A percentile compares a stretch with the other conserved stretches of the same genome.
Evolutionary conservation across 352 stramenopile genomes (phyloP).

Genomic region (Phytophthora rubi): DNA sequence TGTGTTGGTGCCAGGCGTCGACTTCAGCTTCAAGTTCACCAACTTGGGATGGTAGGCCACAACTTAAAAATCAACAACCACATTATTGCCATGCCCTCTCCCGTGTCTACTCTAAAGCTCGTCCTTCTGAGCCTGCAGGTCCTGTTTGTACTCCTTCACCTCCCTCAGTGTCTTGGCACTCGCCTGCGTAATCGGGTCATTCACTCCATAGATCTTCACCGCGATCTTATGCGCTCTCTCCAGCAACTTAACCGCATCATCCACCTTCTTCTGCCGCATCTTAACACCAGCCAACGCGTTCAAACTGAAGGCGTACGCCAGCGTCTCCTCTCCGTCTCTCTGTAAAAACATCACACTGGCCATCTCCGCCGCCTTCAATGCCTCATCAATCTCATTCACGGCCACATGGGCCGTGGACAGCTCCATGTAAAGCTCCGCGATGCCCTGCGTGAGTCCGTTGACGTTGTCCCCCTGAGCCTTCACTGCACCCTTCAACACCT

Average conservation of each 20-base stretch:
- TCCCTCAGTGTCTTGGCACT: conserved; percentile 72
- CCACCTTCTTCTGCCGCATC: conserved; percentile 69
- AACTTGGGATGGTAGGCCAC: not conserved
- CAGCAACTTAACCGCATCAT: conserved; percentile 65
- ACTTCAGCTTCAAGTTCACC: conserved; percentile 4
- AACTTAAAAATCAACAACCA: not conserved
- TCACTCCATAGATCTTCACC: conserved; percentile 62
- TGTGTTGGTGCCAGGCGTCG: not conserved
- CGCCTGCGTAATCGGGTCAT: conserved; percentile 65
- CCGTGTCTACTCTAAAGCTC: conserved; percentile 38
- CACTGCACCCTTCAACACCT: conserved; percentile 63
- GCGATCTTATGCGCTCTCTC: conserved; percentile 75
- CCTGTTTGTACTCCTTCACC: conserved; percentile 63
- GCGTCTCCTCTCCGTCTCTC: conserved; percentile 70
- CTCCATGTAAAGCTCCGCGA: conserved; percentile 85
- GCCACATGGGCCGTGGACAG: conserved; percentile 58
- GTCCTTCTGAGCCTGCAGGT: conserved; percentile 44
- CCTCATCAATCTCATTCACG: conserved; percentile 51
- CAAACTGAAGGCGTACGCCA: conserved; percentile 80
- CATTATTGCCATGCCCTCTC: no score
- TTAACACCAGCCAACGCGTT: conserved; percentile 82
- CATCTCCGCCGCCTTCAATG: conserved; percentile 40
- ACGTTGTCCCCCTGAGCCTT: conserved; percentile 61
- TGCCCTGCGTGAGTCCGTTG: conserved; percentile 67
- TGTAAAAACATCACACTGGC: conserved; percentile 63